Base-by-base conservation (phyloP, 2,329 filamentous ascomycete species). In the Aspergillus unguis region DNA sequence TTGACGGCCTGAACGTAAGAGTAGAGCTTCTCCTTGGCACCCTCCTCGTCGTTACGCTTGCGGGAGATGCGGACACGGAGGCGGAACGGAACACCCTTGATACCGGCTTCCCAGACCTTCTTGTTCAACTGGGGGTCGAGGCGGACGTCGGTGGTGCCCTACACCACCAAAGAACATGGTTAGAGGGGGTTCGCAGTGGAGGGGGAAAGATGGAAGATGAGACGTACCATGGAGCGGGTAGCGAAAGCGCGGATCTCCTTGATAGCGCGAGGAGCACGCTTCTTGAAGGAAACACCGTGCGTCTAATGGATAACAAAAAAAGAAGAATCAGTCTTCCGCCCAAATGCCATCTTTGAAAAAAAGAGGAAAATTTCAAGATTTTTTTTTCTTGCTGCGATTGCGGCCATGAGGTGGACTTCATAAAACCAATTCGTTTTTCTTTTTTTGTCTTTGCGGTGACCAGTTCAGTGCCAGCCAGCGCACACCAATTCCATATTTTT, bases 1-100 rank as follows among this genome's bases (percentile, higher is more conserved):
- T 96, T 96, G 77, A 99, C 94, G 70, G 94, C 94, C 86, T 99
- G 92, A 69, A 99, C 94, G 81, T 96, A 96, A 79, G 88, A 94
- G 88, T 97, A 99, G 66, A 99, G 87, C 85, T 95, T 96, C 86
- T 99, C 90, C 85, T 96, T 96, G 77, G 95, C 94, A 72, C 90
- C 90, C 82, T 99, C 94, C 85, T 97, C 94, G 79, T 99, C 94
- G 82, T 99, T 99, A 86, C 94, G 90, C 87, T 95, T 95, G 80
- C 94, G 90, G 75, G 91, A 96, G 81, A 99, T 96, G 81, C 95
- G 91, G 75, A 99, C 86, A 73, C 94, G 92, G 70, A 99, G 84
- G 79, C 95, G 88, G 88, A 87, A 97, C 67, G 92, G 90, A 66
- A 96, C 92, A 73, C 94, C 95, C 89, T 97, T 99, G 84, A 99